Evolutionary conservation across 768 basidiomycete genomes (phyloP), one percentile per base, ranked within the genome.

Genomic region (Suillus subaureus): DNA sequence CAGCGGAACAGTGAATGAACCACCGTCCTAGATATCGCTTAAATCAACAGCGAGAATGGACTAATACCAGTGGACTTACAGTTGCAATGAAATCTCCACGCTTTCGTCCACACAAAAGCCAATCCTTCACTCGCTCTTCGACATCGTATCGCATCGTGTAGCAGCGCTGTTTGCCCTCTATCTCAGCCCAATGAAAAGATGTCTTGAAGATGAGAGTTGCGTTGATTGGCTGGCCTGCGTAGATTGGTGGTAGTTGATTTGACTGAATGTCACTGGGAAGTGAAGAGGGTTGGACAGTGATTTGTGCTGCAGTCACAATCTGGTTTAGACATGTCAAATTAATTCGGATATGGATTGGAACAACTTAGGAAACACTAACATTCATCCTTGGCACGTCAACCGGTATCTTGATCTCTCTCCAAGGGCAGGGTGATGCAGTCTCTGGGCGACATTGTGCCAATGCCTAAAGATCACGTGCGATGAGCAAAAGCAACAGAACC

Each of bases 71-170:
- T 40, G 15, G 63, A 72, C 87, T 61, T 71, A 93, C 96, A 78
- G 80, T 82, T 3, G 91, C 92, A 21, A 83, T 62, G 70, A 93
- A 96, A 69, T 92, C 91, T 1, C 95, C 96, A 61, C 91, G 87
- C 78, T 96, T 97, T 49, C 84, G 84, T 11, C 96, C 96, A 66
- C 93, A 92, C 11, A 98, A 87, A 4, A 97, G 81, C 96, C 96
- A 98, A 69, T 93, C 91, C 58, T 87, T 88, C 21, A 88, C 84
- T 76, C 88, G 83, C 69, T 94, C 93, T 64, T 92, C 88, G 18
- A 97, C 82, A 68, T 96, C 93, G 72, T 91, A 98, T 43, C 89
- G 84, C 77, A 96, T 82, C 47, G 77, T 71, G 72, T 89, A 90
- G 62, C 75, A 77, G 26, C 74, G 77, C 35, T 75, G 69, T 72